phyloP scores from a whole-genome alignment of 768 basidiomycete genomes.

The Thelephora ganbajun region DNA sequence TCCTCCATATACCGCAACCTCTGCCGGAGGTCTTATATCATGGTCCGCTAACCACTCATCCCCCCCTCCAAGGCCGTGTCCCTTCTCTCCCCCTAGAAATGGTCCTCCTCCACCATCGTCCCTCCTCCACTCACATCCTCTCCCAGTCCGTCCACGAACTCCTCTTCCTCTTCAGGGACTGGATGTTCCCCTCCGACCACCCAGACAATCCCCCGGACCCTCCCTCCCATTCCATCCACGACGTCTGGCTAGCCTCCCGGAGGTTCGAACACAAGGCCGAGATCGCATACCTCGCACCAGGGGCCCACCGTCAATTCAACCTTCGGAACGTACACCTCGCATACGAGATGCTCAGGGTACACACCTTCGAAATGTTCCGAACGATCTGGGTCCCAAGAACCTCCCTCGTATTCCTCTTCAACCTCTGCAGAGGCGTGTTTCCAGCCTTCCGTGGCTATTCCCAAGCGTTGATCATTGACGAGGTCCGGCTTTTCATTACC shows the following conservation, averaged over 20 bases:
- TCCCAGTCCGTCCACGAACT: not conserved
- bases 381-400: slow-evolving; percentile 41
- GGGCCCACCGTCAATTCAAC: slow-evolving; percentile 54
- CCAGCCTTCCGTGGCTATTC: slow-evolving; percentile 79
- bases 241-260: slow-evolving; percentile 17
- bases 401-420: slow-evolving; percentile 55
- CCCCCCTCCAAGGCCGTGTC: not conserved
- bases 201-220: not conserved
- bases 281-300: slow-evolving; percentile 28
- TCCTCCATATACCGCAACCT: too few relatives aligned
- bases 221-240: slow-evolving; percentile 9
- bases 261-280: slow-evolving; percentile 2
- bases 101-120: not conserved
- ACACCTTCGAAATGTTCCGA: slow-evolving; percentile 40
- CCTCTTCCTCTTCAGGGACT: slow-evolving; percentile 4
- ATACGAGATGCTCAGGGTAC: slow-evolving; percentile 34
- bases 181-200: not conserved
- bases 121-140: not conserved
- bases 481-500: slow-evolving; percentile 34
- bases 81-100: not conserved
- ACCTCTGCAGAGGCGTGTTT: slow-evolving; percentile 59
- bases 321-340: slow-evolving; percentile 44
- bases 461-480: slow-evolving; percentile 74
- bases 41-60: not conserved
- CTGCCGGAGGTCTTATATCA: too few relatives aligned